These are phyloP conservation scores for Papilionanthe hybrid DNA, from an alignment of 116 monocot species.

Conservation along the genomic window DNA sequence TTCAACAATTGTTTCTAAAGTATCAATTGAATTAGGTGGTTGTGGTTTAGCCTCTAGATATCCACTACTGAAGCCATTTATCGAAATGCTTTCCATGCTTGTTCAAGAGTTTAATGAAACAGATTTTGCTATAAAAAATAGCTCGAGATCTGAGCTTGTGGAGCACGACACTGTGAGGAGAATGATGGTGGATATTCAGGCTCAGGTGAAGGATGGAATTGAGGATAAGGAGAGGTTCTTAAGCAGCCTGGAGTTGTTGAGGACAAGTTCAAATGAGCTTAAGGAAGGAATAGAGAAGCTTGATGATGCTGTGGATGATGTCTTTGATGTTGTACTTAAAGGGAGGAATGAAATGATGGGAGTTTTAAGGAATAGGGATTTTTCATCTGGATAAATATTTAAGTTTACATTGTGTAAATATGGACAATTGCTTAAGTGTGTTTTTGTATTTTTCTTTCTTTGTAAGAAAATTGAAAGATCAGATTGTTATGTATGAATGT, in stretches of 20 bases:
- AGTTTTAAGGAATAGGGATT: slow-evolving; percentile 25
- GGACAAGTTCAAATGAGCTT: slow-evolving; percentile 32
- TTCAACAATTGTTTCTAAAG: slow-evolving; percentile 24
- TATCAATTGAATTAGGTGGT: slow-evolving; percentile 1
- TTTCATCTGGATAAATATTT: neutral
- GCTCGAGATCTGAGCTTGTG: neutral
- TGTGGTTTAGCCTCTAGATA: neutral
- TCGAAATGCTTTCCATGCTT: slow-evolving; percentile 15
- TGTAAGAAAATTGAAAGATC: too few relatives aligned
- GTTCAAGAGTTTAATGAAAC: slow-evolving; percentile 11
- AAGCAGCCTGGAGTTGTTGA: slow-evolving; percentile 30
- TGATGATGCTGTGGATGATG: slow-evolving; percentile 36
- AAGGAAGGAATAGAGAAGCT: slow-evolving; percentile 47
- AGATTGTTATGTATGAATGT: too few relatives aligned
- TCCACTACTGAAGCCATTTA: slow-evolving; percentile 22
- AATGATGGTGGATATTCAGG: slow-evolving; percentile 19
- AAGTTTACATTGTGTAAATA: too few relatives aligned
- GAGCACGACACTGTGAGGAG: slow-evolving; percentile 30
- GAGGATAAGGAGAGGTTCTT: slow-evolving; percentile 14
- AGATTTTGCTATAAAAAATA: neutral
- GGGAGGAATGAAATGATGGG: slow-evolving; percentile 66
- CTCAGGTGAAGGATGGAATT: slow-evolving; percentile 13
- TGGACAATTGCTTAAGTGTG: too few relatives aligned
- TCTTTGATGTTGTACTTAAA: slow-evolving; percentile 49
- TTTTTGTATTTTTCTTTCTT: too few relatives aligned